Base-by-base conservation (phyloP, 164 flowering plant species). In the Aristolochia californica region DNA sequence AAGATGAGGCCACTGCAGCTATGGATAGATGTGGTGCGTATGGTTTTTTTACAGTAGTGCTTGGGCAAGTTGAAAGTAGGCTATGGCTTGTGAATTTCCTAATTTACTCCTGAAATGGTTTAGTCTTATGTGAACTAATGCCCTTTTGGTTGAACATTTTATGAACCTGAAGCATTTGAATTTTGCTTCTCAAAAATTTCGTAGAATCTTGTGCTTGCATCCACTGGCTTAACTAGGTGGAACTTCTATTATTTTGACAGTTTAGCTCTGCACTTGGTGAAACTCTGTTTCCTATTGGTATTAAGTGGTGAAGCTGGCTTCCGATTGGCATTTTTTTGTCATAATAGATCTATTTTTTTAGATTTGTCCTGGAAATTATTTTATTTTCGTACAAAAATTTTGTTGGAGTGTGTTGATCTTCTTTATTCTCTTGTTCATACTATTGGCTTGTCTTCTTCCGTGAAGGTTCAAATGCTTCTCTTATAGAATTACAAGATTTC, bases 401-500 rank as follows among this genome's bases (percentile, higher is more conserved):
- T 26, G 22, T 11, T 13, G 15, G 13, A 14, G 1, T 50, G 11
- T 23, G 54, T 23, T 17, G 15, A 22, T 22, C 14, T 20, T 26
- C 23, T 50, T 50, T 20, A 18, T 24, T 21, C 24, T 21, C 2
- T 49, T 12, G 8, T 49, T 47, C 1, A n/a, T 12, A 18, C 22
- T 17, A 1, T 18, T 17, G 20, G 51, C 12, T 12, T 18, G n/a
- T 48, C 22, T 48, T 13, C 22, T n/a, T n/a, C 20, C 20, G 14
- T 47, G 60, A 77, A 93, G 97, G 97, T 56, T 70, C 72, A n/a
- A 72, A 80, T 26, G 70, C 87, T 43, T 68, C 94, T 34, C 30
- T 87, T 59, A 57, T 50, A 13, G 95, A 74, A 69, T 62, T 93
- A 57, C 69, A 85, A n/a, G 95, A 93, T 66, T 83, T 81, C 43